Conservation (phyloP, 768 basidiomycete species). For the Trametes cubensis region DNA sequence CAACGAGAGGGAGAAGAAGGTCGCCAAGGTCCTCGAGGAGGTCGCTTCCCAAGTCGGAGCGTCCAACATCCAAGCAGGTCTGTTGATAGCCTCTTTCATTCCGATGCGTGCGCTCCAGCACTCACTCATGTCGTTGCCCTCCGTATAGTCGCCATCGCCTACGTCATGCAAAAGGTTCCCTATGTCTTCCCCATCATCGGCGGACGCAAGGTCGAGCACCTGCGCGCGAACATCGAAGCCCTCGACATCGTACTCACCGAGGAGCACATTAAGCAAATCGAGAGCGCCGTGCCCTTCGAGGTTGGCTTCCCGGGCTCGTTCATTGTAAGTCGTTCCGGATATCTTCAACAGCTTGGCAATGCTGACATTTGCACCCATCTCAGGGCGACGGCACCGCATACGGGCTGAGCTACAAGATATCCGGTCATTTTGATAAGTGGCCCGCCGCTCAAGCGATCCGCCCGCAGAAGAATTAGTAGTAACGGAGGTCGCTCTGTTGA, state of each 20-base stretch:
- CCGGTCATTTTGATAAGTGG: conserved; percentile 31
- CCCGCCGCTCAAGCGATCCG: conserved; percentile 24
- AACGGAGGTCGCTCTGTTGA: no score
- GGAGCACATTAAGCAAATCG: conserved; percentile 26
- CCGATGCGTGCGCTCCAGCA: no score
- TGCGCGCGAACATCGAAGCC: conserved; percentile 20
- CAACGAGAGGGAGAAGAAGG: conserved; percentile 28
- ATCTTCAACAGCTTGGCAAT: neutral
- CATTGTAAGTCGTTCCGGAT: neutral
- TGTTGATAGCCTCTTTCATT: neutral
- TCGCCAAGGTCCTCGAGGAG: conserved; percentile 47
- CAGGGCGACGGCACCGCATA: conserved; percentile 23
- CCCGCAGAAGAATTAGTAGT: conserved; percentile 2
- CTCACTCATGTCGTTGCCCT: neutral
- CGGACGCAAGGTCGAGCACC: conserved; percentile 15
- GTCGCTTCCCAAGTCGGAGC: conserved; percentile 51
- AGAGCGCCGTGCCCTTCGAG: conserved; percentile 26
- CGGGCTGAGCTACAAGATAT: conserved; percentile 12
- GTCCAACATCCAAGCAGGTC: conserved; percentile 15
- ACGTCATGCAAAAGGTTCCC: conserved; percentile 32
- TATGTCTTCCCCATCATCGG: conserved; percentile 23
- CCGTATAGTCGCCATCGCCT: conserved; percentile 23
- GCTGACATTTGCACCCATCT: neutral
- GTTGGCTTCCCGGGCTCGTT: conserved; percentile 26
- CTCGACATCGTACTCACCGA: conserved; percentile 11